Evolutionary conservation across 2,329 filamentous ascomycete species (phyloP), one percentile per base, ranked within the genome.

Genomic region (Zopfia rhizophila): DNA sequence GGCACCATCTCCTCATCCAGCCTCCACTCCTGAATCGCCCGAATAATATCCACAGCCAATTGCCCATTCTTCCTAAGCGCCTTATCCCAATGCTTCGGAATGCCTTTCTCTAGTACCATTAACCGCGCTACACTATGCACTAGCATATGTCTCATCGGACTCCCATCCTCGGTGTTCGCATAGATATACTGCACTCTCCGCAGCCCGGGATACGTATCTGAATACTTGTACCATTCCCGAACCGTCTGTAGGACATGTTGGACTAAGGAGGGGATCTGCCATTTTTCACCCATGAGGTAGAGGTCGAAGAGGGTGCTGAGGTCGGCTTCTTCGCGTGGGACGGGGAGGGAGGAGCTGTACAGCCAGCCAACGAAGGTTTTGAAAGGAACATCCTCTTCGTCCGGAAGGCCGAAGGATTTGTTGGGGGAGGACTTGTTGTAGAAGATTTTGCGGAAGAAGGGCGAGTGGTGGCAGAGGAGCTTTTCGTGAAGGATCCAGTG

Each of bases 401-500:
- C 75, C 24, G 78, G 78, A 2, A 82, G 75, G 16, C 76, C 78
- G 53, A 76, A 80, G 35, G 66, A 61, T 30, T 73, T 72, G 38
- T 58, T 64, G 14, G 64, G 68, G 27, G 42, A 48, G 23, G 44
- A 45, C 38, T 74, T 72, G 44, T 51, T 56, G 63, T 78, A 75
- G 72, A 82, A 81, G 66, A 77, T 74, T 42, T 75, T 72, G 58
- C 75, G 70, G 74, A 82, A 82, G 72, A 79, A 81, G 35, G 74
- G 73, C 23, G 77, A 80, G 65, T 80, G 75, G 58, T 80, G 62
- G 72, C 78, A 81, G 32, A 82, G 75, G 6, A 82, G 78, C 55
- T 80, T 80, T 60, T 82, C 78, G 72, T 82, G 80, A 3, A 82
- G 71, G 44, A 77, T 73, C 78, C 78, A 82, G 65, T 79, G 77